These are phyloP conservation scores for Apiospora aurea DNA, from an alignment of 2,329 filamentous ascomycete genomes.

Conservation along the genomic window DNA sequence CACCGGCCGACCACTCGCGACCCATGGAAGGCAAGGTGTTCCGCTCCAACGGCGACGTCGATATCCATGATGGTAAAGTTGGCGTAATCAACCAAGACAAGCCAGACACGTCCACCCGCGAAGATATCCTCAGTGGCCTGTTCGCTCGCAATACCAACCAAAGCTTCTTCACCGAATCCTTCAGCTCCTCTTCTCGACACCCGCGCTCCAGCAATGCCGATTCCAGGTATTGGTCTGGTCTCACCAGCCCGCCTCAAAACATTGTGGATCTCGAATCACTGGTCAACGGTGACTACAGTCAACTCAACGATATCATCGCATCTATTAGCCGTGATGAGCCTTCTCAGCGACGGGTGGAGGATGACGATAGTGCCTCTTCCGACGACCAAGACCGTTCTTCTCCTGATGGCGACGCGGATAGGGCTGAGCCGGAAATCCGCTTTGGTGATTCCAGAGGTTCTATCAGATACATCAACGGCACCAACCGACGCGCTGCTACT, in stretches of 20 bases:
- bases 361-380: background rate
- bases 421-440: constrained; percentile 27
- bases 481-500: constrained; percentile 45
- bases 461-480: constrained; percentile 44
- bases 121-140: constrained; percentile 64
- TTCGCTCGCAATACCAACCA: constrained; percentile 48
- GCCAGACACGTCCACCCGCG: constrained; percentile 65
- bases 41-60: constrained; percentile 67
- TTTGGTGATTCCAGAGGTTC: constrained; percentile 39
- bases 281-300: constrained; percentile 39
- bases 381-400: constrained; percentile 27
- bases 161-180: constrained; percentile 43
- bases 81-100: constrained; percentile 66
- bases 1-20: constrained; percentile 66
- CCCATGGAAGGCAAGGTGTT: constrained; percentile 72
- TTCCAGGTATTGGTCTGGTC: constrained; percentile 39
- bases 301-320: constrained; percentile 42
- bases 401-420: constrained; percentile 33
- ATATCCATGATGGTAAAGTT: constrained; percentile 64
- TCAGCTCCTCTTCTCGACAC: constrained; percentile 38
- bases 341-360: background rate
- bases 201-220: constrained; percentile 37
- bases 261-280: constrained; percentile 40
- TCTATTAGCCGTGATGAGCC: constrained; percentile 37
- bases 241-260: constrained; percentile 42